phyloP scores from a whole-genome alignment of 176 grass and related monocot species.

The Aegilops umbellulata region DNA sequence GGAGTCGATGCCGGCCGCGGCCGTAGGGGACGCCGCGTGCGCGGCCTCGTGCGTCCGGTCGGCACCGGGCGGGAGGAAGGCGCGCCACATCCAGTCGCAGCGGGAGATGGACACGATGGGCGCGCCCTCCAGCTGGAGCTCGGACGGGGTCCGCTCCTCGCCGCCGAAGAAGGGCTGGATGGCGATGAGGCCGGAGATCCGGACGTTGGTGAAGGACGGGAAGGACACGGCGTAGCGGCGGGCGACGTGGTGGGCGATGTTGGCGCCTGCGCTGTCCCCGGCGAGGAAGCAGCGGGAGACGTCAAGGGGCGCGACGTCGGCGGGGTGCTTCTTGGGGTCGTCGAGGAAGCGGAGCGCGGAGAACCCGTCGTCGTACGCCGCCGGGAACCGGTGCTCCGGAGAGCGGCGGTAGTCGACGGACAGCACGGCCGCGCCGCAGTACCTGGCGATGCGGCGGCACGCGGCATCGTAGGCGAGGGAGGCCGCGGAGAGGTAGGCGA shows the following conservation, averaged over 20 bases:
- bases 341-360: slow-evolving; percentile 69
- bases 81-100: slow-evolving; percentile 86
- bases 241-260: slow-evolving; percentile 75
- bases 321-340: slow-evolving; percentile 16
- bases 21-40: neutral
- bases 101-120: slow-evolving; percentile 55
- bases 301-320: slow-evolving; percentile 9
- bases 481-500: slow-evolving; percentile 66
- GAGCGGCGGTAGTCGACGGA: slow-evolving; percentile 77
- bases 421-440: slow-evolving; percentile 37
- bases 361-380: slow-evolving; percentile 68
- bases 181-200: slow-evolving; percentile 44
- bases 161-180: slow-evolving; percentile 80
- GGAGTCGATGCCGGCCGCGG: neutral
- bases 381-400: slow-evolving; percentile 61
- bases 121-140: slow-evolving; percentile 49
- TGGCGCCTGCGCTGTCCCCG: slow-evolving; percentile 65
- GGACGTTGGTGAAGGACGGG: slow-evolving; percentile 27
- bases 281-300: slow-evolving; percentile 56
- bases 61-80: slow-evolving; percentile 68
- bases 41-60: slow-evolving; percentile 58
- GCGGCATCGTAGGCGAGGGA: slow-evolving; percentile 49
- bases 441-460: slow-evolving; percentile 54
- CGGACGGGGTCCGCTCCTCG: slow-evolving; percentile 58
- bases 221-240: slow-evolving; percentile 40